Evolutionary conservation across 2,329 filamentous ascomycete genomes (phyloP).

Genomic region (Gremmenia infestans): DNA sequence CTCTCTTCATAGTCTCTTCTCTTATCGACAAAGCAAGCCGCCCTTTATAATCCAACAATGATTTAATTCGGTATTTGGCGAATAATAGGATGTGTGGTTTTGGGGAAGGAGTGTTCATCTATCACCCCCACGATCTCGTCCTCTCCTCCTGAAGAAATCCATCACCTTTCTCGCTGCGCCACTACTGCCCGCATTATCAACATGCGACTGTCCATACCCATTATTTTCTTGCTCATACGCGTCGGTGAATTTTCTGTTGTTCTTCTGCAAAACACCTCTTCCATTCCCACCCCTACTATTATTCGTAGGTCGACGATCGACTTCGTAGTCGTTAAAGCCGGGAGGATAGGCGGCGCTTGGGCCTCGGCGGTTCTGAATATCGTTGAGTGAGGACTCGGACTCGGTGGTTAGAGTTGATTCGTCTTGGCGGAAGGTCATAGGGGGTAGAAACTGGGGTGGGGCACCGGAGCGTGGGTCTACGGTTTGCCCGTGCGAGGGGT

Average conservation of each 20-base stretch:
- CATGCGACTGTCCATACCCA: constrained; percentile 49
- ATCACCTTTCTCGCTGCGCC: constrained; percentile 89
- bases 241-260: constrained; percentile 79
- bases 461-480: constrained; percentile 18
- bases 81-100: not conserved
- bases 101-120: constrained; percentile 27
- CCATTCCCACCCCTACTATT: constrained; percentile 23
- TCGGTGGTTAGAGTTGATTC: constrained; percentile 27
- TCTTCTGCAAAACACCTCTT: constrained; percentile 69
- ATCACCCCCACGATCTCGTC: constrained; percentile 51
- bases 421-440: constrained; percentile 26
- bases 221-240: constrained; percentile 75
- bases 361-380: constrained; percentile 20
- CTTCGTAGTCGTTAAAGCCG: constrained; percentile 26
- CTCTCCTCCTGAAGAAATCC: constrained; percentile 93
- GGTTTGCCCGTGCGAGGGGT: constrained; percentile 20
- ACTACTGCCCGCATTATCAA: constrained; percentile 70
- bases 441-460: constrained; percentile 24
- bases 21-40: not conserved
- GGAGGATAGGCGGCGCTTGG: constrained; percentile 16
- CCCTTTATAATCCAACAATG: constrained; percentile 5
- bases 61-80: not conserved
- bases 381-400: constrained; percentile 28
- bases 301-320: constrained; percentile 17
- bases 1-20: not conserved